phyloP scores from a whole-genome alignment of 2,329 filamentous ascomycete genomes.

The Fusarium albidum region DNA sequence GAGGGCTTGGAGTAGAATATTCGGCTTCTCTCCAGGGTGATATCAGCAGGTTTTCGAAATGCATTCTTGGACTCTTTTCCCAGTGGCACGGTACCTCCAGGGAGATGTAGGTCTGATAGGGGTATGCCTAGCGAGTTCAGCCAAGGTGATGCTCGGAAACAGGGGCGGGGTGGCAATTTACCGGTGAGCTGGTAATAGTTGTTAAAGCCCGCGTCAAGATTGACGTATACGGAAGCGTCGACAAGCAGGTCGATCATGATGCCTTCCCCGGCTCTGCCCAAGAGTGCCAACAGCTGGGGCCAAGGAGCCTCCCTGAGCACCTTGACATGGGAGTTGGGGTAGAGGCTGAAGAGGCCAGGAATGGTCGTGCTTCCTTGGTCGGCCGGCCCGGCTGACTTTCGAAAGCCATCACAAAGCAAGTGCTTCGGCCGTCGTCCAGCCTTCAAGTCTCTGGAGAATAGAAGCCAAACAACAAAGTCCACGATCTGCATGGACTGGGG shows the following conservation, averaged over 20 bases:
- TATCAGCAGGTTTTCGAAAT: slow-evolving; percentile 59
- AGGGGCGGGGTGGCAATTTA: slow-evolving; percentile 43
- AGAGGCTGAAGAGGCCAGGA: slow-evolving; percentile 69
- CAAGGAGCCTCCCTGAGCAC: slow-evolving; percentile 76
- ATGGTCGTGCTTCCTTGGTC: slow-evolving; percentile 54
- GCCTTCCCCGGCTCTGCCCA: slow-evolving; percentile 78
- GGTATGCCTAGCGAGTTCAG: slow-evolving; percentile 53
- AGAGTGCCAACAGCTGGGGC: slow-evolving; percentile 75
- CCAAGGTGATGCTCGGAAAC: neutral
- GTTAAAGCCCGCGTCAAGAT: slow-evolving; percentile 64
- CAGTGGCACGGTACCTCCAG: slow-evolving; percentile 18
- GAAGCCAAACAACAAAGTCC: slow-evolving; percentile 78
- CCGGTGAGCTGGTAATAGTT: slow-evolving; percentile 86
- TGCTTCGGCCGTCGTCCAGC: slow-evolving; percentile 67
- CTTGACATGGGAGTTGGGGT: slow-evolving; percentile 75
- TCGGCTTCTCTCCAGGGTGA: slow-evolving; percentile 80
- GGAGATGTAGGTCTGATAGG: slow-evolving; percentile 55
- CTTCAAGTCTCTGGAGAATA: slow-evolving; percentile 70
- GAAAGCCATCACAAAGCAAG: slow-evolving; percentile 85
- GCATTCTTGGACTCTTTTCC: neutral
- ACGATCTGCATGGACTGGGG: slow-evolving; percentile 65
- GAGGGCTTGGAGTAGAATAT: slow-evolving; percentile 86
- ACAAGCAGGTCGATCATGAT: slow-evolving; percentile 82
- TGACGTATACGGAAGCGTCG: slow-evolving; percentile 78
- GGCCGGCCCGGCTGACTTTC: slow-evolving; percentile 53